Conservation (phyloP, 2,329 filamentous ascomycete species). For the Aspergillus flavus region DNA sequence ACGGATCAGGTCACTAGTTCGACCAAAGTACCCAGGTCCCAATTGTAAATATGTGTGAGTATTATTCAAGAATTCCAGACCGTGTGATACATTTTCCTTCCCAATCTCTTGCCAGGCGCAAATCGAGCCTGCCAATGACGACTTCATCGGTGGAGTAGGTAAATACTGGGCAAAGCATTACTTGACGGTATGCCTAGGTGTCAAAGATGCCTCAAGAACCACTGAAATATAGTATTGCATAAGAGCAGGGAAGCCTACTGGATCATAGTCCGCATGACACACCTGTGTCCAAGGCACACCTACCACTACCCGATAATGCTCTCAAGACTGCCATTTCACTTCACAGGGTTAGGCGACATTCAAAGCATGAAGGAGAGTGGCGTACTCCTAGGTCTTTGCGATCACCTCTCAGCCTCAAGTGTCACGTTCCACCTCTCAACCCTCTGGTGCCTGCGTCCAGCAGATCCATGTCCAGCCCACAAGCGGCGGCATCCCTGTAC, state of each 20-base stretch:
- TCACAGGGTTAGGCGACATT: not conserved
- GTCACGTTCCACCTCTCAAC: not conserved
- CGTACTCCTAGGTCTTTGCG: not conserved
- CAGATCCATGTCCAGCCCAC: too few relatives aligned
- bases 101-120: not conserved
- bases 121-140: not conserved
- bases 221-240: not conserved
- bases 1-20: not conserved
- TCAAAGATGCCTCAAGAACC: accelerated
- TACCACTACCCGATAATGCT: accelerated
- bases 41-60: too few relatives aligned
- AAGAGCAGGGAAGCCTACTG: not conserved
- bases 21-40: too few relatives aligned
- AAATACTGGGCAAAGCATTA: accelerated
- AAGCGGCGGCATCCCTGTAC: not conserved
- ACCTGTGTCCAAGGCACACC: not conserved
- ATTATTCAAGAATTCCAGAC: not conserved
- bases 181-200: too few relatives aligned
- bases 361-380: not conserved
- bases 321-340: not conserved
- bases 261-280: not conserved
- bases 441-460: not conserved
- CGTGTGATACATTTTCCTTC: not conserved
- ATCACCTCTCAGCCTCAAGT: not conserved
- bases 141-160: not conserved